phyloP scores from a whole-genome alignment of 805 yeast species.

The Trichomonascus vanleenenianus region DNA sequence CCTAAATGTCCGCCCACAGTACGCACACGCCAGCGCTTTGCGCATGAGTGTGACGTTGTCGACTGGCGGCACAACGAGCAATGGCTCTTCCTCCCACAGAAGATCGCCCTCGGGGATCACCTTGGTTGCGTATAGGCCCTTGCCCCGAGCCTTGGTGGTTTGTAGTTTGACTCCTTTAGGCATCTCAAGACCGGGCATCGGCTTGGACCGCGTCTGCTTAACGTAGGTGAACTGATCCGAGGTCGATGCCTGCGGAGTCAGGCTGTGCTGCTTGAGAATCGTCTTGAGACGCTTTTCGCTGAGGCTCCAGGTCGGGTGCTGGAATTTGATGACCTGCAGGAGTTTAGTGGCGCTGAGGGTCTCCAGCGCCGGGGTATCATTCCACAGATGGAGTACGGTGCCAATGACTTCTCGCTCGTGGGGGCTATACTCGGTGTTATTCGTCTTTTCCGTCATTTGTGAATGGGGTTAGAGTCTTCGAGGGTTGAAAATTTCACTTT shows the following conservation, averaged over 20 bases:
- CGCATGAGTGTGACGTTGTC: slow-evolving; percentile 54
- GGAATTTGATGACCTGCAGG: slow-evolving; percentile 40
- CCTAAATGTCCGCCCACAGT: slow-evolving; percentile 54
- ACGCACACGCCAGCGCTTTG: slow-evolving; percentile 60
- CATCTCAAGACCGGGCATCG: slow-evolving; percentile 37
- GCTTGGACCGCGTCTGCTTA: slow-evolving; percentile 43
- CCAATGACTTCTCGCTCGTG: slow-evolving; percentile 52
- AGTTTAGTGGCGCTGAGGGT: slow-evolving; percentile 48
- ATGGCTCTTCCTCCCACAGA: slow-evolving; percentile 57
- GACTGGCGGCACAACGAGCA: slow-evolving; percentile 58
- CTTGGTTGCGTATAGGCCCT: slow-evolving; percentile 49
- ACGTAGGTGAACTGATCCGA: slow-evolving; percentile 37
- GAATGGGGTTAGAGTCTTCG: slow-evolving; percentile 4
- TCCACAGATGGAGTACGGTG: slow-evolving; percentile 59
- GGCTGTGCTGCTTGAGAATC: slow-evolving; percentile 48
- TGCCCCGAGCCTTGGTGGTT: slow-evolving; percentile 49
- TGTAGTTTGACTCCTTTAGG: slow-evolving; percentile 37
- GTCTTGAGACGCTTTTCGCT: slow-evolving; percentile 50
- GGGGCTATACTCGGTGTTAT: slow-evolving; percentile 29
- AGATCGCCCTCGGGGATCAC: slow-evolving; percentile 39
- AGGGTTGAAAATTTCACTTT: no score
- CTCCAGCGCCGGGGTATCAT: slow-evolving; percentile 55
- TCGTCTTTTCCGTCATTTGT: not conserved
- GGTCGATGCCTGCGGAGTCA: slow-evolving; percentile 36
- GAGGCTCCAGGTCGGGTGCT: slow-evolving; percentile 55